Conservation (phyloP, 257 asterid species). For the Solanum microdontum region DNA sequence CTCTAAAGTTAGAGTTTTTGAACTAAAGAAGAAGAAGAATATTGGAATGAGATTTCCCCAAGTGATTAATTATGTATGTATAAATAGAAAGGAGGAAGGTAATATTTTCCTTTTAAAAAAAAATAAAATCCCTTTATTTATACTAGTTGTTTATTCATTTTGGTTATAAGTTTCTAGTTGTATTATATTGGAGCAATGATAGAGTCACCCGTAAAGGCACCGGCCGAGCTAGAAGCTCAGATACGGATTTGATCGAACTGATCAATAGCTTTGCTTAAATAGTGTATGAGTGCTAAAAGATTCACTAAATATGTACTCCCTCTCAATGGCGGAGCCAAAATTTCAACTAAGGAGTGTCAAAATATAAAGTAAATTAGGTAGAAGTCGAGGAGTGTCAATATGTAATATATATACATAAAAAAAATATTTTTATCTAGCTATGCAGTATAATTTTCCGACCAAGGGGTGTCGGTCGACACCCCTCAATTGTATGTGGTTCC, state of each 20-base stretch:
- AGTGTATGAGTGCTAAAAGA: neutral
- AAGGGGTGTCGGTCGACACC: no score
- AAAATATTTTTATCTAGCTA: no score
- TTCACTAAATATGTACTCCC: no score
- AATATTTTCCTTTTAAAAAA: neutral
- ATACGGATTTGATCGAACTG: no score
- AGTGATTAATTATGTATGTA: neutral
- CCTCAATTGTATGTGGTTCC: no score
- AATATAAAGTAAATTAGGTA: no score
- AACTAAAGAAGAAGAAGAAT: neutral
- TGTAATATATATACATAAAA: no score
- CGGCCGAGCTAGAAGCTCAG: neutral
- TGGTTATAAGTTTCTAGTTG: neutral
- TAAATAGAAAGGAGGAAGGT: neutral
- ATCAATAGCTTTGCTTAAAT: no score
- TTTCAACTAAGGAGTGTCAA: no score
- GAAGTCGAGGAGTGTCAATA: no score
- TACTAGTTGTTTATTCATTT: neutral
- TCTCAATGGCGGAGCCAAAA: no score
- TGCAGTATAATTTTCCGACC: no score
- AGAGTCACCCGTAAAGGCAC: conserved; percentile 10
- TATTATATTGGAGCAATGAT: conserved; percentile 22
- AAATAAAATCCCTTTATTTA: neutral
- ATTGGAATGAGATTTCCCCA: neutral
- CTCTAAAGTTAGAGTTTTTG: neutral